phyloP scores from a whole-genome alignment of 352 stramenopile genomes.

The Pythium graminicola region DNA sequence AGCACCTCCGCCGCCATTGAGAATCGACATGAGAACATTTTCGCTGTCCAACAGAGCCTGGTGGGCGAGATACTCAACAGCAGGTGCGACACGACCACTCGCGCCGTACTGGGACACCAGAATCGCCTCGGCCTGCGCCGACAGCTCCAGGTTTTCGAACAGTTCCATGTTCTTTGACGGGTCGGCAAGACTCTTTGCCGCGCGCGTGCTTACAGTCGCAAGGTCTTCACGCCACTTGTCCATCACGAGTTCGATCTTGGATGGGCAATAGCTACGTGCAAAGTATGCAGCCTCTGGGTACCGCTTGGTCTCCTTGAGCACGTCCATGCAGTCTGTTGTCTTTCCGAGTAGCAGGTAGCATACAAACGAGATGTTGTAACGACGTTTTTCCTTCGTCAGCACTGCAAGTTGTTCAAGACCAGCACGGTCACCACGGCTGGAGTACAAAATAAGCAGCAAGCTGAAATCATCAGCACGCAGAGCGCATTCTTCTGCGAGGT shows the following conservation, averaged over 20 bases:
- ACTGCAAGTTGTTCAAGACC: slow-evolving; percentile 89
- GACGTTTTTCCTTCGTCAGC: slow-evolving; percentile 76
- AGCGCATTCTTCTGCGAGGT: slow-evolving; percentile 93
- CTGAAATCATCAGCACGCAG: slow-evolving; percentile 95
- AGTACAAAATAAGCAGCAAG: slow-evolving; percentile 96
- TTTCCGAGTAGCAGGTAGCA: slow-evolving; percentile 93
- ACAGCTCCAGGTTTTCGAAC: slow-evolving; percentile 95
- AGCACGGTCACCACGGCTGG: slow-evolving; percentile 89
- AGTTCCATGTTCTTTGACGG: slow-evolving; percentile 89
- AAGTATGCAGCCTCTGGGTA: slow-evolving; percentile 98
- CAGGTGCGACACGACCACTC: slow-evolving; percentile 38
- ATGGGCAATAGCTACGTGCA: slow-evolving; percentile 96
- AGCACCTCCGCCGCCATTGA: slow-evolving; percentile 18
- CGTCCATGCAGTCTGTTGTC: slow-evolving; percentile 92
- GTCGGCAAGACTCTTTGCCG: slow-evolving; percentile 93
- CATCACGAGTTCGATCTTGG: slow-evolving; percentile 93
- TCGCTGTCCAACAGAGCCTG: slow-evolving; percentile 59
- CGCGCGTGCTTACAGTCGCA: slow-evolving; percentile 72
- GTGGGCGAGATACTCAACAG: slow-evolving; percentile 74
- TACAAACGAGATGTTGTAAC: slow-evolving; percentile 96
- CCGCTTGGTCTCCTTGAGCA: slow-evolving; percentile 93
- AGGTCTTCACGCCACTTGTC: slow-evolving; percentile 95
- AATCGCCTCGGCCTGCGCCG: slow-evolving; percentile 92
- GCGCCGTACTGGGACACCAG: slow-evolving; percentile 72
- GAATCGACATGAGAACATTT: slow-evolving; percentile 44